Conservation (phyloP, 228 moss, liverwort and hornwort species). For the Sphagnum magellanicum region DNA sequence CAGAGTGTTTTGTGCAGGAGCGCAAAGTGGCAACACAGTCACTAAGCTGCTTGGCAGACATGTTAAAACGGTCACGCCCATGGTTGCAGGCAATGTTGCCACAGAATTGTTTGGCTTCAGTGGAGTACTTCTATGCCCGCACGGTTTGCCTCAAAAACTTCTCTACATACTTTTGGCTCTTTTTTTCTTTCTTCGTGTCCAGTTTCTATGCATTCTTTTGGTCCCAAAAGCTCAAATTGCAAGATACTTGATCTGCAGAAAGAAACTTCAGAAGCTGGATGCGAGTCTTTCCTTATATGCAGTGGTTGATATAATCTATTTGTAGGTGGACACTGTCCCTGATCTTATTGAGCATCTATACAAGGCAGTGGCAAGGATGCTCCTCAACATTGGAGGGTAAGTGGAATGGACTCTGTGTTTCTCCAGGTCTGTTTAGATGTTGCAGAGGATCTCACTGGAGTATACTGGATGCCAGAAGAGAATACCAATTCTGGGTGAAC, state of each 20-base stretch:
- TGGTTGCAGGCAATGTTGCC: slow-evolving; percentile 74
- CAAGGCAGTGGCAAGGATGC: slow-evolving; percentile 81
- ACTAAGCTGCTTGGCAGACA: slow-evolving; percentile 68
- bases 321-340: slow-evolving; percentile 85
- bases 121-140: slow-evolving; percentile 75
- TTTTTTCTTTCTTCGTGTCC: neutral
- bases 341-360: slow-evolving; percentile 78
- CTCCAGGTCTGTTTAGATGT: neutral
- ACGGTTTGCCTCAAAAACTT: slow-evolving; percentile 31
- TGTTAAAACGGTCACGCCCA: slow-evolving; percentile 69
- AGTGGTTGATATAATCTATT: neutral
- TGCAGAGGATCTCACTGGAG: too few relatives aligned
- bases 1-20: slow-evolving; percentile 47
- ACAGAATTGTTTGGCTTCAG: slow-evolving; percentile 66
- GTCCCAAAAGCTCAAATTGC: too few relatives aligned
- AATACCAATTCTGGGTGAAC: too few relatives aligned
- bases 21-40: slow-evolving; percentile 87
- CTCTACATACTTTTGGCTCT: neutral
- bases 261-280: too few relatives aligned
- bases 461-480: too few relatives aligned
- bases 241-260: too few relatives aligned
- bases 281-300: too few relatives aligned
- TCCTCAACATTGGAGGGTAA: slow-evolving; percentile 88
- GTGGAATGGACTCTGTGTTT: slow-evolving; percentile 14
- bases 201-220: neutral